phyloP scores from a whole-genome alignment of 805 yeast genomes.

The Kodamaea leandrae region DNA sequence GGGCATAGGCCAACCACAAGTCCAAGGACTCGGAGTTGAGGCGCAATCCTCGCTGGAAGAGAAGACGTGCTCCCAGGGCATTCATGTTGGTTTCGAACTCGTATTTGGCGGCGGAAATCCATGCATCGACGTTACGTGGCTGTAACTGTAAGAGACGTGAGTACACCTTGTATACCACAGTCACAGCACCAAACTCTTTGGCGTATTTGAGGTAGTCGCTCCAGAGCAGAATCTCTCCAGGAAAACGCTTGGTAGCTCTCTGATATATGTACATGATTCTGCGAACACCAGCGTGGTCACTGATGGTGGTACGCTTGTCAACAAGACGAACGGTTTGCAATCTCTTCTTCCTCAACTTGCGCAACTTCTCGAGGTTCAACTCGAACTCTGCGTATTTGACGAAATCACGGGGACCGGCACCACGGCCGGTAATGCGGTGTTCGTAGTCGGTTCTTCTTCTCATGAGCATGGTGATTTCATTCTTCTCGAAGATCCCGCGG shows the following conservation, averaged over 20 bases:
- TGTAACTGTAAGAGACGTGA: slow-evolving; percentile 78
- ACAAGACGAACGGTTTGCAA: slow-evolving; percentile 53
- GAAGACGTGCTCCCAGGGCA: slow-evolving; percentile 81
- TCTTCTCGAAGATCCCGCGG: slow-evolving; percentile 76
- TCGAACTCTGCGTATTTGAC: slow-evolving; percentile 79
- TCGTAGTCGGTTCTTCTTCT: slow-evolving; percentile 94
- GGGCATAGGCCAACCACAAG: slow-evolving; percentile 83
- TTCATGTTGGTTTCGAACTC: slow-evolving; percentile 88
- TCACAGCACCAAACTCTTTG: slow-evolving; percentile 63
- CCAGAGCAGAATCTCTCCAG: slow-evolving; percentile 79
- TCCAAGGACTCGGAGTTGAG: slow-evolving; percentile 71
- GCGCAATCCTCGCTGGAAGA: slow-evolving; percentile 81
- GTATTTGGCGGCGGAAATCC: slow-evolving; percentile 94
- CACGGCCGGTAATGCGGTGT: slow-evolving; percentile 82
- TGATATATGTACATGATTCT: slow-evolving; percentile 80
- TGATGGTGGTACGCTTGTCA: slow-evolving; percentile 60
- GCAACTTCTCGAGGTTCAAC: slow-evolving; percentile 68
- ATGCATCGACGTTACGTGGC: slow-evolving; percentile 85
- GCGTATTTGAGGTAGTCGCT: slow-evolving; percentile 67
- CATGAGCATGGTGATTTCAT: slow-evolving; percentile 82
- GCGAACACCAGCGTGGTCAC: slow-evolving; percentile 85
- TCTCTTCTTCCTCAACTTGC: slow-evolving; percentile 68
- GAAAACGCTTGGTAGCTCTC: slow-evolving; percentile 76
- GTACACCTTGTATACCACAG: slow-evolving; percentile 71
- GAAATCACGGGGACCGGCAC: slow-evolving; percentile 74